phyloP scores from a whole-genome alignment of 345 rosid species.

The Adansonia digitata region DNA sequence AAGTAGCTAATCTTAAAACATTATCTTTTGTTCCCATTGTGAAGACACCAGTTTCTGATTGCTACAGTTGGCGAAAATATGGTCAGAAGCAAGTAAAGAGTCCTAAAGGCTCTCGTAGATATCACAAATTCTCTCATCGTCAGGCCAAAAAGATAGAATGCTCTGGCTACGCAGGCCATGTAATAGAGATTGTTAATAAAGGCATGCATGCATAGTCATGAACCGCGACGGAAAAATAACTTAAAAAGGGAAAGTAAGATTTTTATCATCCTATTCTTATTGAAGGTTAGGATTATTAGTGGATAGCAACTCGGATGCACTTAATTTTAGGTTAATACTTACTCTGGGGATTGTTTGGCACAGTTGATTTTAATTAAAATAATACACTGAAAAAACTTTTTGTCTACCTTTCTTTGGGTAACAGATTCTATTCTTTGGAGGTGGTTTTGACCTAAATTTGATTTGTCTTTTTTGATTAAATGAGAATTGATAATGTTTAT shows the following conservation, averaged over 20 bases:
- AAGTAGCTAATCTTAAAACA: conserved; percentile 23
- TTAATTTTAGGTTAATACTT: no score
- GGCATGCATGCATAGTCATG: conserved; percentile 87
- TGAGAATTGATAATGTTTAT: background rate
- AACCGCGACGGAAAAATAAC: conserved; percentile 60
- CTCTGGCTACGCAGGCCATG: conserved; percentile 59
- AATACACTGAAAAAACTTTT: background rate
- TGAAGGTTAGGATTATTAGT: no score
- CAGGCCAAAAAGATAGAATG: conserved; percentile 81
- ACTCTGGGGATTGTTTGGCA: conserved; percentile 3
- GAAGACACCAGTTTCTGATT: conserved; percentile 62
- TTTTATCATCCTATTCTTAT: conserved; percentile 34
- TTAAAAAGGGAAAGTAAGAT: conserved; percentile 40
- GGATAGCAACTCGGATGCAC: no score
- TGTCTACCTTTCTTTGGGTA: conserved; percentile 1
- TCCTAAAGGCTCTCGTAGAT: conserved; percentile 87
- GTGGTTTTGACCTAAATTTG: background rate
- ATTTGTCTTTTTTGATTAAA: background rate
- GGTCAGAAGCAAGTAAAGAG: conserved; percentile 98
- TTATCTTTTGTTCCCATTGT: conserved; percentile 30
- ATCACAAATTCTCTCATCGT: conserved; percentile 73
- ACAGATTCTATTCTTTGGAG: background rate
- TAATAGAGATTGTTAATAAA: conserved; percentile 69
- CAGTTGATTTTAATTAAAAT: background rate
- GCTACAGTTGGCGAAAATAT: conserved; percentile 93